Conservation (phyloP, 352 stramenopile genomes). For the Pythium pectinolyticum region DNA sequence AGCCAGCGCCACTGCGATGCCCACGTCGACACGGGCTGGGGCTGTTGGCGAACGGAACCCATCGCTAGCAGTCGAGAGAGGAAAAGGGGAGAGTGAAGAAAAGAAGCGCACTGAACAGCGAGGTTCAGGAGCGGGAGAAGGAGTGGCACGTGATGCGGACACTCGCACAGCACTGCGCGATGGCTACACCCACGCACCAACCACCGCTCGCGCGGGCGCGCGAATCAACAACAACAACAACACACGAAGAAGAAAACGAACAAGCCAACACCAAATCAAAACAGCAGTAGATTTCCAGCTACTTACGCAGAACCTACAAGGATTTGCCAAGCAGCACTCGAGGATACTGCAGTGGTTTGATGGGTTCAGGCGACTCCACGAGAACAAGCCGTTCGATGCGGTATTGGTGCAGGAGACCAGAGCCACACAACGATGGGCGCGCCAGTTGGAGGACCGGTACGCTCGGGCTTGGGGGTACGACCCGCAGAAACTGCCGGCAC, state of each 20-base stretch:
- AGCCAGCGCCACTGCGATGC: too few species aligned
- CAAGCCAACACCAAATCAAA: neutral
- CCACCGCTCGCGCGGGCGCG: too few species aligned
- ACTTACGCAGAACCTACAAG: conserved; percentile 11
- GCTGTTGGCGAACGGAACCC: too few species aligned
- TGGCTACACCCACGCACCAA: too few species aligned
- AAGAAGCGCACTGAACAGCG: too few species aligned
- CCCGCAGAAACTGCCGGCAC: neutral
- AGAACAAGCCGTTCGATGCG: neutral
- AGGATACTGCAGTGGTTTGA: conserved; percentile 1
- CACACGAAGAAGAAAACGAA: neutral
- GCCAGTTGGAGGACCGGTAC: neutral
- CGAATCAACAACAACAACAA: too few species aligned
- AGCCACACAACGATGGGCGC: neutral
- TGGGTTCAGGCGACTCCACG: neutral
- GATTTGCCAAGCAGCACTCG: neutral
- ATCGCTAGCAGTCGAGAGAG: too few species aligned
- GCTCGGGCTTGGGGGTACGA: conserved; percentile 5
- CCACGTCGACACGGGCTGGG: too few species aligned
- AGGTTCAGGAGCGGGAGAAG: too few species aligned
- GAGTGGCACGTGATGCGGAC: too few species aligned
- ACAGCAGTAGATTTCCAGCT: neutral
- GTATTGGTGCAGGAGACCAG: conserved; percentile 10
- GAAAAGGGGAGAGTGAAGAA: too few species aligned
- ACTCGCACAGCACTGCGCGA: too few species aligned